phyloP scores from a whole-genome alignment of 129 eudicot species.

The Saposhnikovia divaricata region DNA sequence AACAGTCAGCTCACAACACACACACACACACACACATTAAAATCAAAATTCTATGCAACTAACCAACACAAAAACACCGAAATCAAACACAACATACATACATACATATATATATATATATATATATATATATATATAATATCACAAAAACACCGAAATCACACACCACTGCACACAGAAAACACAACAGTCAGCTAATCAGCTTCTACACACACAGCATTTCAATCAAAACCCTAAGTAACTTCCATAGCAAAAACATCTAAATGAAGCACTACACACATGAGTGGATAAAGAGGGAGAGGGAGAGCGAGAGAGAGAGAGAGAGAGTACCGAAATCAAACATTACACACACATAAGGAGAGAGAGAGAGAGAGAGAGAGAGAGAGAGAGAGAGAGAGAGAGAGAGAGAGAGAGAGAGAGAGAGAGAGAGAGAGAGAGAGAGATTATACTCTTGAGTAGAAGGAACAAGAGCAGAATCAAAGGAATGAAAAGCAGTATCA shows the following conservation, averaged over 20 bases:
- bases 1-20: too few relatives aligned
- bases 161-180: not conserved
- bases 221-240: not conserved
- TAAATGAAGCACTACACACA: not conserved
- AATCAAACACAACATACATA: too few relatives aligned
- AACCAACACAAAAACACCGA: too few relatives aligned
- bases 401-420: too few relatives aligned
- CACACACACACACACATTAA: too few relatives aligned
- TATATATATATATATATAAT: too few relatives aligned
- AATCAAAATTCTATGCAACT: too few relatives aligned
- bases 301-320: too few relatives aligned
- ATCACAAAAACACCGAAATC: too few relatives aligned
- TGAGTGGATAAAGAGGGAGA: not conserved
- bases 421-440: not conserved
- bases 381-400: not conserved
- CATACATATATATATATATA: too few relatives aligned
- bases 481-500: slow-evolving; percentile 51
- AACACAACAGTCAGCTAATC: not conserved
- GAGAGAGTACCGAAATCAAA: not conserved
- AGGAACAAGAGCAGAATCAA: slow-evolving; percentile 63
- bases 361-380: not conserved
- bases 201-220: not conserved
- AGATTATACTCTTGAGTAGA: slow-evolving; percentile 47
- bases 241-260: not conserved
- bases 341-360: not conserved